Base-by-base conservation (phyloP, 495 filamentous ascomycete genomes). In the Penicillium ochrochloron region DNA sequence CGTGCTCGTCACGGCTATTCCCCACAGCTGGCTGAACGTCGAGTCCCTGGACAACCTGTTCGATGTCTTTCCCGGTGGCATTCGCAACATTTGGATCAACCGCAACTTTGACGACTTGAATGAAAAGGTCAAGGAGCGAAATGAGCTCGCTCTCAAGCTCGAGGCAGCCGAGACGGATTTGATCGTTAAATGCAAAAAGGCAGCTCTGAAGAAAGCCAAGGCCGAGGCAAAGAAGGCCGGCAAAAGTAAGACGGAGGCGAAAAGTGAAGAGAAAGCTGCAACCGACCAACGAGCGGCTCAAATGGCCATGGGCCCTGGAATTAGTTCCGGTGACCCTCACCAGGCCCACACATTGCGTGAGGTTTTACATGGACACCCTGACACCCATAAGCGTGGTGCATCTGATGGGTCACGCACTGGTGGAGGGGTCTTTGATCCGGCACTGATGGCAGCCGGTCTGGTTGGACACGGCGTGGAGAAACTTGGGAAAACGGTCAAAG, bases 51-150 rank as follows among this genome's bases (percentile, higher is more conserved):
- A 89, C 46, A 88, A 85, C 0, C 81, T 99, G n/a, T 99, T 95
- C 68, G 95, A 99, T 75, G 93, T 98, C 8, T 99, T 97, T 70
- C 95, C 95, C 3, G 95, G 95, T 46, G 95, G 95, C 53, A 89
- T 99, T 73, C 87, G 93, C 59, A 97, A 97, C 73, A 93, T 98
- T 37, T 99, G 94, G 92, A 89, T 97, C 64, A 97, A 97, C 58
- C 88, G 95, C 25, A 92, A 98, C 70, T 94, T 90, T 62, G 92
- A 95, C 59, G 88, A 91, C 29, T 85, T 99, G 14, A 84, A 91
- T 57, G 90, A 93, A 60, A 99, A 99, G 72, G 91, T 98, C 46
- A 86, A 91, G 66, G 79, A 83, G 68, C 86, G 95, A 23, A 86
- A 93, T 62, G 75, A 83, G 21, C 74, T 96, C n/a, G 92, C 93